Evolutionary conservation across 2,329 filamentous ascomycete genomes (phyloP), one percentile per base, ranked within the genome.

Genomic region (Pseudocercospora macadamiae): DNA sequence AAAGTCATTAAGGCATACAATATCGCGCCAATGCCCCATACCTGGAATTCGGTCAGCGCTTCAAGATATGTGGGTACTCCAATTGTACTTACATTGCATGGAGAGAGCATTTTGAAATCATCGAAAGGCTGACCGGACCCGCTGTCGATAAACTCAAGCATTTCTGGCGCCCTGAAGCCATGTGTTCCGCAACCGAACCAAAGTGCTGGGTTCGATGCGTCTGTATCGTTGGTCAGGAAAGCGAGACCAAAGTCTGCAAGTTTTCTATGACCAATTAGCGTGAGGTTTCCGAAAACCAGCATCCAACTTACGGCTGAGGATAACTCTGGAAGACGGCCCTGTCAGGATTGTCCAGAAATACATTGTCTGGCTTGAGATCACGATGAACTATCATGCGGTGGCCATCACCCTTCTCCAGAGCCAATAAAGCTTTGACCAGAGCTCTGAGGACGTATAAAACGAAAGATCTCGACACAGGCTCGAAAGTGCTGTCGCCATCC

Each of bases 301-400:
- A 7, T 21, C 6, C 26, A 23, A 51, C 47, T 10, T 51, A 51
- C 47, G 36, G 55, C 25, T 48, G 48, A n/a, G 37, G 61, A 32
- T 57, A 55, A 7, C 23, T 32, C 2, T 32, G 48, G 4, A 59
- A 60, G 37, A 42, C 51, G 4, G 18, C 28, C 18, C 16, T 9
- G 6, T 45, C 44, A 3, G 60, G 56, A 25, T 47, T 32, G 14
- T 55, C 55, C 5, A 69, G 34, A 34, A 66, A 66, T n/a, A 68
- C 51, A 30, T 67, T 69, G 26, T 56, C 45, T 0, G 63, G 61
- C 47, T 66, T 68, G 28, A 66, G 58, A 42, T 69, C 65, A 2
- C 63, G 51, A 37, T 69, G 67, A 2, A 68, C 53, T 14, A 66
- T 58, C 45, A 63, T 39, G 12, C 54, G 39, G 52, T 55, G 55